Base-by-base conservation (phyloP, 2,329 filamentous ascomycete genomes). In the Clonostachys rosea region DNA sequence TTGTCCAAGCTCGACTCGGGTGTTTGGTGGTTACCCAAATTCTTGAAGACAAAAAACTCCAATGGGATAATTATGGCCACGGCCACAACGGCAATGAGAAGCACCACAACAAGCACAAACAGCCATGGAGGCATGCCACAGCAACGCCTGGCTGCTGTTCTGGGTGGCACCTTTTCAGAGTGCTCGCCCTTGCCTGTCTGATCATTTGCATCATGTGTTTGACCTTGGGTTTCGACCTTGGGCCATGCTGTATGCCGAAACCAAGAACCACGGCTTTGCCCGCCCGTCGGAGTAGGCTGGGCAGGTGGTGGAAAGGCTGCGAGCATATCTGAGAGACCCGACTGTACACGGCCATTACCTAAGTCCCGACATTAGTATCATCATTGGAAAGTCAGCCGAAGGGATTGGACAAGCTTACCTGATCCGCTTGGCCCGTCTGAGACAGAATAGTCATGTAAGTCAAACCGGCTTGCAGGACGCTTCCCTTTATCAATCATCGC, bases 401-500 rank as follows among this genome's bases (percentile, higher is more conserved):
- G 58, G 50, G 36, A 6, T 13, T 12, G 45, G 56, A 52, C 41
- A 41, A 39, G 34, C 4, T 24, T 14, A 33, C 5, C 34, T 13
- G 34, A 30, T 30, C 24, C 24, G 24, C 24, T 30, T 30, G 24
- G 24, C 24, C 8, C 24, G 9, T 30, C 24, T 10, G 24, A 30
- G 24, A 10, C 24, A 30, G 24, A 30, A 30, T 30, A 30, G 24
- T 30, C 24, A 10, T 30, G 6, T 6, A 30, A 74, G 40, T 79
- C 75, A 43, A 82, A 67, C 14, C 76, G 74, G 57, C 82, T 86
- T 18, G 71, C 79, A 30, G 82, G 82, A 54, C 82, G 71, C 52
- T 73, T 85, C 12, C 92, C 92, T 54, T 84, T 84, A 58, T 97
- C 92, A 49, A 99, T 84, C 66, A 95, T 91, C 0, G 89, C 82